Evolutionary conservation across 2,329 filamentous ascomycete species (phyloP), one percentile per base, ranked within the genome.

Genomic region (Aspergillus novoparasiticus): DNA sequence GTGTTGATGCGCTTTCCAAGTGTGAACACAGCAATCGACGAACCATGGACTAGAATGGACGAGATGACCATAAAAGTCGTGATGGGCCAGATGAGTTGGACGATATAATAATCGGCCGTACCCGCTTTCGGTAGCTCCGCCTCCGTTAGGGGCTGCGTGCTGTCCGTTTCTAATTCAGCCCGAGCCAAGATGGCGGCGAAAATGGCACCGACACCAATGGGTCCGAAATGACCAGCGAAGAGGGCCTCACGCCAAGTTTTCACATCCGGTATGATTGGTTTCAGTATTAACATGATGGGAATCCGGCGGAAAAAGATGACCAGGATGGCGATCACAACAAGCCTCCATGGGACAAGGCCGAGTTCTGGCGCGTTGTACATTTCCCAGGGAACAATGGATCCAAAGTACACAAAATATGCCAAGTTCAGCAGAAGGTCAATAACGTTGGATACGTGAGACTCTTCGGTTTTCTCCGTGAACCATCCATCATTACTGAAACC

Each of bases 401-500:
- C 95, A 68, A 99, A 91, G 77, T 95, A 99, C 70, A 99, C 95
- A 78, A 99, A 99, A 79, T 98, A 99, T 3, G 94, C 87, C 88
- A 99, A 86, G 79, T 99, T 99, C 82, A 99, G 89, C 65, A 99
- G 83, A 76, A 99, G 80, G 83, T 99, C 95, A 74, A 99, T 99
- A 76, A 99, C 95, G 87, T 99, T 98, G 77, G 94, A 98, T 11
- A 99, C 95, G 76, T 98, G 95, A 0, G 95, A 94, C 78, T 99
- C 95, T 76, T 99, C 95, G 0, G 95, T 99, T 84, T 97, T 97
- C 74, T 97, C 92, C 19, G 92, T 91, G 73, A 99, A 99, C 95
- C 95, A 99, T 68, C 95, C 95, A 75, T 99, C 95, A 78, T 99
- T 99, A 71, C 94, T 97, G 83, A 99, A 99, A 60, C 95, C 95